A percentile compares a stretch with the other conserved stretches of the same genome.
These are phyloP conservation scores for Neonectria punicea DNA, from an alignment of 2,329 filamentous ascomycete genomes.

Conservation along the genomic window DNA sequence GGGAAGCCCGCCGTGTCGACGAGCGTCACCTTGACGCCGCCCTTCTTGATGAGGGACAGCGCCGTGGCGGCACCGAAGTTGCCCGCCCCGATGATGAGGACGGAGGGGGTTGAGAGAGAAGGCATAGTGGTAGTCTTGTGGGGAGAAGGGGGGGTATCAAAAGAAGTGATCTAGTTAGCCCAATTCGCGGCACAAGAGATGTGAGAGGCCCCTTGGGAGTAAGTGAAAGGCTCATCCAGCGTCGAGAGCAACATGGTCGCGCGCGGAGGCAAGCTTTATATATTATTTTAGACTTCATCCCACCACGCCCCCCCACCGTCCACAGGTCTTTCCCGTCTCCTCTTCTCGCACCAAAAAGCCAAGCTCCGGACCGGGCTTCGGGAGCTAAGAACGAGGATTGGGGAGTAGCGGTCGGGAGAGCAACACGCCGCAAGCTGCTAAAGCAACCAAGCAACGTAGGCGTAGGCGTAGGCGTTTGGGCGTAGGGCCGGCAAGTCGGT, in stretches of 20 bases:
- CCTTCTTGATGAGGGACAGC: slow-evolving; percentile 47
- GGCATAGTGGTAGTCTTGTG: slow-evolving; percentile 4
- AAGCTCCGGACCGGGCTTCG: background rate
- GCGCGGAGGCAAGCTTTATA: background rate
- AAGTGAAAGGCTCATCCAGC: background rate
- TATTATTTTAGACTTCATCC: background rate
- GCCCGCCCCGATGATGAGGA: slow-evolving; percentile 56
- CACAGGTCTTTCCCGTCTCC: background rate
- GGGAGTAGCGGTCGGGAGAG: background rate
- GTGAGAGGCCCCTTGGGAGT: background rate
- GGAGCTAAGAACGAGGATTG: background rate
- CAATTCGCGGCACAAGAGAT: background rate
- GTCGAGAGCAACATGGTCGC: background rate
- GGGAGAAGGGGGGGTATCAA: background rate
- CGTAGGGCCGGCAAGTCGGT: background rate
- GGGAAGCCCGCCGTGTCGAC: slow-evolving; percentile 50
- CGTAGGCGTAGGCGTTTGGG: background rate
- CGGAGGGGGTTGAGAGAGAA: slow-evolving; percentile 21
- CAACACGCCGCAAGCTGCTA: background rate
- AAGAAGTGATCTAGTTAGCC: background rate
- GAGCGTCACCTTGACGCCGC: slow-evolving; percentile 47
- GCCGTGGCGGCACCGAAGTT: slow-evolving; percentile 58
- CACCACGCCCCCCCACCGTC: background rate
- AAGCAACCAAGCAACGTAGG: background rate
- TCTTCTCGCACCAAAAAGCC: background rate